Evolutionary conservation across 2,329 filamentous ascomycete species (phyloP), one percentile per base, ranked within the genome.

Genomic region (Fusarium pseudoanthophilum): DNA sequence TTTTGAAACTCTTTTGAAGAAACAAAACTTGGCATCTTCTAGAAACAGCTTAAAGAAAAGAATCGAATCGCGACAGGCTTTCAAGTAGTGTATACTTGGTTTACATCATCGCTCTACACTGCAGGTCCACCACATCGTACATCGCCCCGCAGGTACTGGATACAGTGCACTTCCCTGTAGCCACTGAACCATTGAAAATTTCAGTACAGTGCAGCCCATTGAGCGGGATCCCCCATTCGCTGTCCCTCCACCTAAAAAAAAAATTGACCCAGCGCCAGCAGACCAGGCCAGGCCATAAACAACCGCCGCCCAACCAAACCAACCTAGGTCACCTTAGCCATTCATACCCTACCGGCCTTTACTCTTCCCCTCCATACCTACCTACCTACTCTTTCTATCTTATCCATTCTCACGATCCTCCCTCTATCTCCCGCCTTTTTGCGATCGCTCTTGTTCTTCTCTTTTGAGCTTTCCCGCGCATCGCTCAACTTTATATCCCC

Each of bases 381-480:
- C 32, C 34, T 16, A 16, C 32, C 32, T 34, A 34, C 16, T 49
- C 55, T 58, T 36, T 51, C 56, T 59, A 59, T n/a, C 56, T 36
- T 51, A n/a, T 64, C 73, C 62, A 73, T 67, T 57, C 60, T 69
- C 69, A 67, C 63, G 58, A 73, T 71, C 63, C 55, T 71, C 60
- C 46, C 58, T 52, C 68, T 51, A 51, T 59, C 67, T 70, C 36
- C 62, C 67, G 37, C 59, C 51, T 66, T 66, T 67, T 64, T 64
- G 67, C 71, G 64, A 71, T 66, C 72, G 51, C 72, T 64, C 64
- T 55, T 43, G 64, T 70, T 75, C 58, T 48, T 36, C 68, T 67
- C 66, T 71, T 67, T 66, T 69, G 75, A 77, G 75, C 71, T 70
- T 67, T 74, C 51, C 51, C 58, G 64, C 56, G 67, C 59, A 73